Conservation (phyloP, 768 basidiomycete genomes). For the Gautieria morchelliformis region DNA sequence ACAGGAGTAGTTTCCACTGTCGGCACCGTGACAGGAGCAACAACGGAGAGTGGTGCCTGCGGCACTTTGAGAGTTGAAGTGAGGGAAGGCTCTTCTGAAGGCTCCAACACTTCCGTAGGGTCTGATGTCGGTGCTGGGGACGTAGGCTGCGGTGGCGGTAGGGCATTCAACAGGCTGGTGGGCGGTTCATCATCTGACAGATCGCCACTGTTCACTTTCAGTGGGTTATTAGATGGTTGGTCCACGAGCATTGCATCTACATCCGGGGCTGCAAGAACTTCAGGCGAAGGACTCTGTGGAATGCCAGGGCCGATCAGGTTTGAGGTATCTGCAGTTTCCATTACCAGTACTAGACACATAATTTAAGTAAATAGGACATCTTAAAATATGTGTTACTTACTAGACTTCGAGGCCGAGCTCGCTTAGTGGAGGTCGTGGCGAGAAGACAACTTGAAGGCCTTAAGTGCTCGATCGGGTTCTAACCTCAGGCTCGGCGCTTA, state of each 20-base stretch:
- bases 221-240: background rate
- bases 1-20: background rate
- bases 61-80: background rate
- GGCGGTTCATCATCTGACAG: background rate
- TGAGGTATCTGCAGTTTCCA: background rate
- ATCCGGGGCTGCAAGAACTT: background rate
- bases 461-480: background rate
- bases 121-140: background rate
- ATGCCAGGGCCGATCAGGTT: background rate
- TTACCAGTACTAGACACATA: background rate
- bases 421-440: background rate
- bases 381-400: background rate
- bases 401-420: background rate
- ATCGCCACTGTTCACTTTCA: background rate
- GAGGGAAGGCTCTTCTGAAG: background rate
- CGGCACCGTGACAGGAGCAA: background rate
- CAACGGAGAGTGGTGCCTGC: background rate
- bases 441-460: background rate
- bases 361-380: background rate
- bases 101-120: background rate
- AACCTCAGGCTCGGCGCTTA: background rate
- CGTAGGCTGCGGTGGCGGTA: background rate
- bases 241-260: background rate
- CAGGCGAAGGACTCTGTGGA: background rate
- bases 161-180: background rate